A percentile compares a stretch with the other conserved stretches of the same genome.
These are phyloP conservation scores for Letharia lupina DNA, from an alignment of 495 filamentous ascomycete species.

Conservation along the genomic window DNA sequence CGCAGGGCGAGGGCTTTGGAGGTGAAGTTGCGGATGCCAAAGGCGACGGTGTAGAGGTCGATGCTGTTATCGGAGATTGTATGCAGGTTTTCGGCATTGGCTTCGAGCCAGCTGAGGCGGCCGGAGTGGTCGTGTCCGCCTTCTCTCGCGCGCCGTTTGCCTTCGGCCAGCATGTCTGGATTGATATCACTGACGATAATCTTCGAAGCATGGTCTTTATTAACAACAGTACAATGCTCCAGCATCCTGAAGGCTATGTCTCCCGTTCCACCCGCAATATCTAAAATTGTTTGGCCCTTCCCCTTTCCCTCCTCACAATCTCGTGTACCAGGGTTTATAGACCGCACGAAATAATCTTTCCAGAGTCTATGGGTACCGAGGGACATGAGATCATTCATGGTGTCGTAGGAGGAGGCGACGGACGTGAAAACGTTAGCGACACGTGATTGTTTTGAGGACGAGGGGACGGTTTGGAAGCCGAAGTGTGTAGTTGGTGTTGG, in stretches of 20 bases:
- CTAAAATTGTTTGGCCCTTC: conserved; percentile 59
- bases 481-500: conserved; percentile 69
- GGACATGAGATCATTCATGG: conserved; percentile 99
- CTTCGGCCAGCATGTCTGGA: conserved; percentile 83
- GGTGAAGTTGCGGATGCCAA: conserved; percentile 95
- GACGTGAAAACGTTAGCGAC: conserved; percentile 91
- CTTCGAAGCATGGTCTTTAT: conserved; percentile 65
- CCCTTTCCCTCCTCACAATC: conserved; percentile 24
- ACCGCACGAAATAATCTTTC: conserved; percentile 97
- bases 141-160: conserved; percentile 59
- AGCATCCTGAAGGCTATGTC: conserved; percentile 98
- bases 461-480: conserved; percentile 80
- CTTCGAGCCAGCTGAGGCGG: conserved; percentile 71
- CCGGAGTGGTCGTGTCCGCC: conserved; percentile 50
- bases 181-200: conserved; percentile 96
- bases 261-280: conserved; percentile 94
- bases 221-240: conserved; percentile 74
- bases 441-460: conserved; percentile 68
- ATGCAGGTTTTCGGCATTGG: conserved; percentile 76
- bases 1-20: conserved; percentile 69
- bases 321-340: conserved; percentile 73
- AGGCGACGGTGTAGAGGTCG: conserved; percentile 95
- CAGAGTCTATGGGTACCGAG: conserved; percentile 92
- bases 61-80: conserved; percentile 55
- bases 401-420: conserved; percentile 83